Evolutionary conservation across 1,139 yeast genomes (phyloP), one percentile per base, ranked within the genome.

Genomic region (Saccharomyces hybrid): DNA sequence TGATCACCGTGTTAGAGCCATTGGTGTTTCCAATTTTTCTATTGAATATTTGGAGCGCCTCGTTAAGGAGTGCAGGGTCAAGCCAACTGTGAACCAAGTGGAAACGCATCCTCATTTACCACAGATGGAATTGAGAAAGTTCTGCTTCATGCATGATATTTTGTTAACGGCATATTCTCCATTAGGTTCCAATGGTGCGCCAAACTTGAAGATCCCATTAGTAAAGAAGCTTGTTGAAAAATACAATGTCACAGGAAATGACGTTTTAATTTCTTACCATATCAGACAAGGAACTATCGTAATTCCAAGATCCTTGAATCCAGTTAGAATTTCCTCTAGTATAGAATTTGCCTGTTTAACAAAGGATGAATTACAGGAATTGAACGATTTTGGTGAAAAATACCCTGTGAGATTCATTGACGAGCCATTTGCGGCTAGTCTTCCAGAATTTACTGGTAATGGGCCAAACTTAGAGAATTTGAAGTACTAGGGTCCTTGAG

Each of bases 21-120:
- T 83, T 63, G 88, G 88, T 57, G 84, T 83, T 46, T 81, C 85
- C 7, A 83, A 83, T 70, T 82, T 74, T 66, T 76, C 82, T 16
- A 66, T 73, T 48, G 72, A 72, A 48, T 75, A 77, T 62, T 63
- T 82, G 54, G 73, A 80, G 58, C 72, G 73, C 47, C 69, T 81
- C 49, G 71, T 82, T 56, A 71, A 73, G 49, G 80, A 77, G 52
- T 75, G 79, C 21, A 69, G 65, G 5, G 72, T 75, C 34, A 69
- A 66, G 42, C 88, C 88, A 7, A 80, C 75, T 3, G 76, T 75
- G 12, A 77, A 81, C 63, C 87, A 83, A 68, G 72, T 82, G 54
- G 87, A 83, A 67, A 70, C 80, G 47, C 86, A 83, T 62, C 86
- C 86, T 51, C 77, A 73, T 54, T 71, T 82, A 59, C 81, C 84